phyloP scores from a whole-genome alignment of 495 filamentous ascomycete genomes.

The Lichina pygmaea region DNA sequence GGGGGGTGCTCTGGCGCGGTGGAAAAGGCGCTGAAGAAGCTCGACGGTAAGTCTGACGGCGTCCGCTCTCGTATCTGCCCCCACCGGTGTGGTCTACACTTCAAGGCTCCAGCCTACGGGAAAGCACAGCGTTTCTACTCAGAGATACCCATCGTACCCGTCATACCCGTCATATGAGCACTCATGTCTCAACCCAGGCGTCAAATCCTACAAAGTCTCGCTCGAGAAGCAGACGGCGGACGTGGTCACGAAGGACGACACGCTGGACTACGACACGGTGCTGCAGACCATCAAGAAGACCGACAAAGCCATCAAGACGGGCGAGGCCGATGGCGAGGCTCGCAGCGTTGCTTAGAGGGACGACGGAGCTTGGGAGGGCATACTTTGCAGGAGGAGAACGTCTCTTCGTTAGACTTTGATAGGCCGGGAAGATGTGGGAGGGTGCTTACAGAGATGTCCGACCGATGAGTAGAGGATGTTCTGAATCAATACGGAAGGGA shows the following conservation, averaged over 20 bases:
- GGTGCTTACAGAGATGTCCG: too few species aligned
- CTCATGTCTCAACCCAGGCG: constrained; percentile 22
- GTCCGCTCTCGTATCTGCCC: too few species aligned
- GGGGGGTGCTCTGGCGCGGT: constrained; percentile 47
- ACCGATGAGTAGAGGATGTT: too few species aligned
- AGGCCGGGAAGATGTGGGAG: too few species aligned
- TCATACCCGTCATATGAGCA: background rate
- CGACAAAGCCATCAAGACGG: constrained; percentile 63
- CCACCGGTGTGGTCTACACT: too few species aligned
- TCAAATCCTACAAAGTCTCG: constrained; percentile 64
- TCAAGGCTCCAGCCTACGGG: too few species aligned
- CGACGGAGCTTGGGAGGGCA: too few species aligned
- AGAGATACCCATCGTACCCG: background rate
- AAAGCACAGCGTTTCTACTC: background rate
- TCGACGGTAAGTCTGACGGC: constrained; percentile 34
- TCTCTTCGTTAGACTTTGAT: too few species aligned
- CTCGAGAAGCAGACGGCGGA: constrained; percentile 59
- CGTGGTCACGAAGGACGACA: constrained; percentile 30
- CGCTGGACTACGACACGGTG: constrained; percentile 49
- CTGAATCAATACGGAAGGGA: too few species aligned
- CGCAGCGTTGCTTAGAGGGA: background rate
- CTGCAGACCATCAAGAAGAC: constrained; percentile 83
- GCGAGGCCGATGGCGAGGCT: constrained; percentile 22
- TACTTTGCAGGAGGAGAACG: too few species aligned
- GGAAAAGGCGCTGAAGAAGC: constrained; percentile 79